These are phyloP conservation scores for Hyphodiscus hymeniophilus DNA, from an alignment of 495 filamentous ascomycete genomes.

Conservation along the genomic window DNA sequence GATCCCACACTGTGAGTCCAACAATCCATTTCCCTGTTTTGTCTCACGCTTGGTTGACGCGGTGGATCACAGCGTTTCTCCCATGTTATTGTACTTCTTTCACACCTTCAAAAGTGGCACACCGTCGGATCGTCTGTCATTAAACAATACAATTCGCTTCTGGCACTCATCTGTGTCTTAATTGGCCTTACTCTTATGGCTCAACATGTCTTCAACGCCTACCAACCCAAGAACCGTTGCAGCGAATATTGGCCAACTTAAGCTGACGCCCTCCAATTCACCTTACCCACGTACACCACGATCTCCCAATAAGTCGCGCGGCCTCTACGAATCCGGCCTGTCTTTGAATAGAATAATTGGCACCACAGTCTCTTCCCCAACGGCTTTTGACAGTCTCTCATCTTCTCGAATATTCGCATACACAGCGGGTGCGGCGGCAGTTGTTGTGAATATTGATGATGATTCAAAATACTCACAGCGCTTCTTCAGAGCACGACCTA, in stretches of 20 bases:
- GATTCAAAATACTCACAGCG: slow-evolving; percentile 66
- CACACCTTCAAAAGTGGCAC: neutral
- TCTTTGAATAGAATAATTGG: slow-evolving; percentile 79
- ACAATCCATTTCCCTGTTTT: neutral
- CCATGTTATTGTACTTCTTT: slow-evolving; percentile 9
- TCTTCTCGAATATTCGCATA: slow-evolving; percentile 70
- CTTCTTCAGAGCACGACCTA: slow-evolving; percentile 83
- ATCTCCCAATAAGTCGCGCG: slow-evolving; percentile 48
- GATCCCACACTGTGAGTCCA: no score
- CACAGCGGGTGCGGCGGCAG: slow-evolving; percentile 87
- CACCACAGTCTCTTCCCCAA: slow-evolving; percentile 74
- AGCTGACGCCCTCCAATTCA: slow-evolving; percentile 74
- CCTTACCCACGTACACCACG: slow-evolving; percentile 55
- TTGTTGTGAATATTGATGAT: slow-evolving; percentile 75
- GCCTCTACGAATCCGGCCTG: slow-evolving; percentile 43
- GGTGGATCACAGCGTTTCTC: slow-evolving; percentile 2
- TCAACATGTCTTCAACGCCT: slow-evolving; percentile 49
- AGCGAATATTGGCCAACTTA: slow-evolving; percentile 43
- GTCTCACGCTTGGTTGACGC: no score
- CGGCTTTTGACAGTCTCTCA: slow-evolving; percentile 75
- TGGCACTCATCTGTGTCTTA: neutral
- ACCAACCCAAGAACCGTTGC: slow-evolving; percentile 36
- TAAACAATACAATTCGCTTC: slow-evolving; percentile 1
- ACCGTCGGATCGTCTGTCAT: neutral
- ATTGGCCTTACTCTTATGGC: slow-evolving; percentile 34